Conservation (phyloP, 2,329 filamentous ascomycete species). For the Alternaria ethzedia region DNA sequence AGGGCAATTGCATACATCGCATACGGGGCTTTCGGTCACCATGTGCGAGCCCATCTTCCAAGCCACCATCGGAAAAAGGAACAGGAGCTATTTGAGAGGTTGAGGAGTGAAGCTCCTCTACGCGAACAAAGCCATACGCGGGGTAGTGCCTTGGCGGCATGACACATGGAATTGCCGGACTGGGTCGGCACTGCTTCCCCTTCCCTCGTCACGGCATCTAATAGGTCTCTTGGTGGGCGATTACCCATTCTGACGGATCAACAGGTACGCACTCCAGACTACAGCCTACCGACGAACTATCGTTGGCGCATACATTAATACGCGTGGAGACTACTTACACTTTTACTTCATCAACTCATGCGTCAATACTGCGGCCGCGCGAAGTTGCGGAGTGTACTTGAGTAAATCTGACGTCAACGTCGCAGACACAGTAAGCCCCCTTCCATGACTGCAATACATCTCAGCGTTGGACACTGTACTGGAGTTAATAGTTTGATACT, state of each 20-base stretch:
- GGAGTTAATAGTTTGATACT: neutral
- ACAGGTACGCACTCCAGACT: neutral
- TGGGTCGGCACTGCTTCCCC: constrained; percentile 1
- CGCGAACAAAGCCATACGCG: neutral
- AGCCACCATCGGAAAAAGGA: neutral
- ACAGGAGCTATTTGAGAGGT: neutral
- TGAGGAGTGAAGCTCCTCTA: neutral
- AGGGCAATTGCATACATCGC: neutral
- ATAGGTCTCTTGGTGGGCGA: neutral
- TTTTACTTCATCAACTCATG: too few relatives aligned
- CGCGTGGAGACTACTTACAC: neutral
- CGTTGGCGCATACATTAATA: neutral
- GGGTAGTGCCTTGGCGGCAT: constrained; percentile 1
- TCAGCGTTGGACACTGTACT: neutral
- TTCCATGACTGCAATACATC: neutral
- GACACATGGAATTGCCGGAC: neutral
- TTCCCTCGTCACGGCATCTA: neutral
- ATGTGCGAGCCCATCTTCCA: neutral
- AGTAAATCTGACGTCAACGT: too few relatives aligned
- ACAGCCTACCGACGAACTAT: neutral
- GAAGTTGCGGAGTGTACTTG: too few relatives aligned
- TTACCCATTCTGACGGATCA: neutral
- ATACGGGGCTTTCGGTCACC: neutral
- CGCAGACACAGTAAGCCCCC: too few relatives aligned
- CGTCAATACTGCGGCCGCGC: too few relatives aligned